phyloP scores from a whole-genome alignment of 768 basidiomycete species.

The Vishniacozyma victoriae region DNA sequence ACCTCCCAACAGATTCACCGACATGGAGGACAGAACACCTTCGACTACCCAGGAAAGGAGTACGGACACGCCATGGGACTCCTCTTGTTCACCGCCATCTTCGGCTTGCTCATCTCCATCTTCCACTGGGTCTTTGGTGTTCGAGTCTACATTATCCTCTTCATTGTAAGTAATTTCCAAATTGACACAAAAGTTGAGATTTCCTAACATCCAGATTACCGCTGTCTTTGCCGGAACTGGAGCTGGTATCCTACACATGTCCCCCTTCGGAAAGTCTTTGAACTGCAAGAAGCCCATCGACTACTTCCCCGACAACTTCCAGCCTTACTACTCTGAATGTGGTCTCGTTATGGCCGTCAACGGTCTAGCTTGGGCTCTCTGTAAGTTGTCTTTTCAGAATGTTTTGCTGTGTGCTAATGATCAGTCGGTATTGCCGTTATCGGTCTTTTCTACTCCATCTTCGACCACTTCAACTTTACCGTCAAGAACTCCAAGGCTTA shows the following conservation, averaged over 20 bases:
- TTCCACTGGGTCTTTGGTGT: conserved; percentile 27
- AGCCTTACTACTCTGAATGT: conserved; percentile 20
- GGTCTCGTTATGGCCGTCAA: conserved; percentile 23
- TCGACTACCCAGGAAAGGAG: conserved; percentile 16
- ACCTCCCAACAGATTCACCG: conserved; percentile 33
- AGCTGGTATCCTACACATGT: conserved; percentile 28
- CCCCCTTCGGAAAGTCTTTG: conserved; percentile 34
- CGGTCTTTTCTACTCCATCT: conserved; percentile 89
- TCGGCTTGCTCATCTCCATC: conserved; percentile 21
- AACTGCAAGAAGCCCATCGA: conserved; percentile 23
- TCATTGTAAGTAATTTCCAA: too few species aligned
- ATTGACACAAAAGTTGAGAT: too few species aligned
- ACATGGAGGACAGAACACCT: conserved; percentile 12
- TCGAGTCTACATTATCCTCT: conserved; percentile 17
- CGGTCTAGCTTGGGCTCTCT: conserved; percentile 36
- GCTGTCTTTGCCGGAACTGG: conserved; percentile 31
- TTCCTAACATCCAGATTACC: too few species aligned
- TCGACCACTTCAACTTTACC: conserved; percentile 80
- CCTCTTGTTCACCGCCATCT: conserved; percentile 23
- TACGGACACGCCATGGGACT: conserved; percentile 27
- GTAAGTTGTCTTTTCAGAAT: conserved; percentile 14
- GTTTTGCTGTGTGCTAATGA: neutral
- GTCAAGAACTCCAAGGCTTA: conserved; percentile 17
- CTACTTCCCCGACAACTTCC: conserved; percentile 17
- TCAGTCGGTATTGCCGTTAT: conserved; percentile 66